Conservation (phyloP, 177 flowering plant genomes). For the Vitis hybrid region DNA sequence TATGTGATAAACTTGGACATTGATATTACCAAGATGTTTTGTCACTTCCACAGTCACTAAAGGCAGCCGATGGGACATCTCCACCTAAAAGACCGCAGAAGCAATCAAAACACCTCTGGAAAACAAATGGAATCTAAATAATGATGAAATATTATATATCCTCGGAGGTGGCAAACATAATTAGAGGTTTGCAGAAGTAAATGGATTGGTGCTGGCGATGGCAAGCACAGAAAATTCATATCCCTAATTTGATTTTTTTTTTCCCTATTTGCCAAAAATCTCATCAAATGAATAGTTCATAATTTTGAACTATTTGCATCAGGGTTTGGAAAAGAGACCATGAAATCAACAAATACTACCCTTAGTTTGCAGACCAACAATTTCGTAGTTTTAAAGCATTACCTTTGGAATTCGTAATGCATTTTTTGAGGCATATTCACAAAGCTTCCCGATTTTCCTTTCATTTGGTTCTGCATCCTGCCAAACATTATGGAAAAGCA, state of each 20-base stretch:
- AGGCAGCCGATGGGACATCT: too few relatives aligned
- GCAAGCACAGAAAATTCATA: too few relatives aligned
- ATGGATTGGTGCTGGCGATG: too few relatives aligned
- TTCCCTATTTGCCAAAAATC: too few relatives aligned
- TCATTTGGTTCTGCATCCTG: conserved; percentile 85
- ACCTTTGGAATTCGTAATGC: conserved; percentile 85
- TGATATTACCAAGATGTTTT: too few relatives aligned
- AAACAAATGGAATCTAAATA: background rate
- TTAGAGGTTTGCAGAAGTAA: background rate
- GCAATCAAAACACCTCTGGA: background rate
- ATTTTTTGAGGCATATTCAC: conserved; percentile 82
- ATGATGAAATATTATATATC: too few relatives aligned
- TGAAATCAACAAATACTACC: background rate
- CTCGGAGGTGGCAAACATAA: background rate
- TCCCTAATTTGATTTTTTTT: too few relatives aligned
- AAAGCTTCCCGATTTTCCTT: conserved; percentile 76
- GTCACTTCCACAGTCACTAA: too few relatives aligned
- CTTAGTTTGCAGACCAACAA: background rate
- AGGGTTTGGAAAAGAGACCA: background rate
- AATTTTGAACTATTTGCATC: background rate
- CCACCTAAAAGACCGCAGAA: too few relatives aligned
- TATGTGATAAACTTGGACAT: background rate
- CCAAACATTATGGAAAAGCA: conserved; percentile 11
- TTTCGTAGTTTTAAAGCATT: background rate
- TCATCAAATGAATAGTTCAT: background rate